Evolutionary conservation across 1,284 basidiomycete species (phyloP).

Genomic region (Naganishia albida): DNA sequence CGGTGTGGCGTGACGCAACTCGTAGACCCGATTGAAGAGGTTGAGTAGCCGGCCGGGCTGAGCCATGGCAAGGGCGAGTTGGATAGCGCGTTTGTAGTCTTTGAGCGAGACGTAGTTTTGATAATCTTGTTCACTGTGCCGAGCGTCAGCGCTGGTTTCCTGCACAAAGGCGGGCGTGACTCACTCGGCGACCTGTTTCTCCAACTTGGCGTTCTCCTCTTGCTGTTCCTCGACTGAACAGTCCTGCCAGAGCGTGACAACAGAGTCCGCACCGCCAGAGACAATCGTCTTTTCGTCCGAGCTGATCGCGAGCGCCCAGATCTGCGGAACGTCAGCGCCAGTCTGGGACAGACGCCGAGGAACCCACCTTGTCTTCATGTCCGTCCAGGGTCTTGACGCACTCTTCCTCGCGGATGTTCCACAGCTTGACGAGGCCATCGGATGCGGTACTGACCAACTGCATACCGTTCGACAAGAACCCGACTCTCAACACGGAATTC

Average conservation of each 20-base stretch:
- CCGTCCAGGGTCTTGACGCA: constrained; percentile 88
- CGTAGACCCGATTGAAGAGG: constrained; percentile 70
- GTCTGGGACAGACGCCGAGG: background rate
- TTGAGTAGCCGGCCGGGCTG: constrained; percentile 85
- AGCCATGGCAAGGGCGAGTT: constrained; percentile 84
- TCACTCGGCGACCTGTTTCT: constrained; percentile 73
- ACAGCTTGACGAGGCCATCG: constrained; percentile 93
- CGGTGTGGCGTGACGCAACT: constrained; percentile 26
- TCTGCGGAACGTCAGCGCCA: constrained; percentile 52
- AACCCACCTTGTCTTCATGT: constrained; percentile 85
- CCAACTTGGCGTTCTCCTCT: constrained; percentile 67
- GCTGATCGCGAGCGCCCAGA: constrained; percentile 87
- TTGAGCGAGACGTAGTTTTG: constrained; percentile 81
- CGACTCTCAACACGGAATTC: constrained; percentile 90
- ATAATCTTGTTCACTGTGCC: constrained; percentile 86
- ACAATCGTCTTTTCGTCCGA: constrained; percentile 76
- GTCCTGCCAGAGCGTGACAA: constrained; percentile 92
- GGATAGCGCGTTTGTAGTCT: constrained; percentile 88
- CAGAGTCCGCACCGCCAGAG: constrained; percentile 90
- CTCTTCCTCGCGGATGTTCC: constrained; percentile 87
- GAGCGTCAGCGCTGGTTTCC: background rate
- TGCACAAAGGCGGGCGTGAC: constrained; percentile 44
- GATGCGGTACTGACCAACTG: constrained; percentile 87
- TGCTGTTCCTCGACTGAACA: constrained; percentile 75
- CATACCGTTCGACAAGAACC: constrained; percentile 79